A percentile compares a stretch with the other conserved stretches of the same genome.
Evolutionary conservation across 2,329 filamentous ascomycete species (phyloP).

Genomic region (Pseudogymnoascus sp.): DNA sequence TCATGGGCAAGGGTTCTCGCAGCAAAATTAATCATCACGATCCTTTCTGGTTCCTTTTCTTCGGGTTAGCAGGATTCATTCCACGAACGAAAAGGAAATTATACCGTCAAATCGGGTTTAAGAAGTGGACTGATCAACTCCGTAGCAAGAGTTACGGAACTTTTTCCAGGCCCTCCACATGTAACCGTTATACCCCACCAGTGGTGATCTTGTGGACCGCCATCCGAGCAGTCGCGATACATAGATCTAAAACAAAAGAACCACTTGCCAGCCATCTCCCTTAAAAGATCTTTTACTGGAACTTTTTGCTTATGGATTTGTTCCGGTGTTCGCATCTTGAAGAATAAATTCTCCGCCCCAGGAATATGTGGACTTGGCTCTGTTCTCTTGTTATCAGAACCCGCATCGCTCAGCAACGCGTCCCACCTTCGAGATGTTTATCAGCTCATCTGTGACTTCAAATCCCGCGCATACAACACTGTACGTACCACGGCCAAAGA

Average conservation of each 20-base stretch:
- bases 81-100: neutral
- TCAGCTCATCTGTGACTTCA: neutral
- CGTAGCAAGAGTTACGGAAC: neutral
- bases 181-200: neutral
- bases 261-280: neutral
- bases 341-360: neutral
- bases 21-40: neutral
- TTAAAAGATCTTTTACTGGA: neutral
- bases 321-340: neutral
- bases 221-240: neutral
- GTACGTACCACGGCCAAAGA: conserved; percentile 5
- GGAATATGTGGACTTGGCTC: neutral
- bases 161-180: neutral
- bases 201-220: neutral
- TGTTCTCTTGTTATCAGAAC: neutral
- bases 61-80: neutral
- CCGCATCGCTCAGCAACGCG: neutral
- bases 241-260: neutral
- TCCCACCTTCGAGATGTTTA: neutral
- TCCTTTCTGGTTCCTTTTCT: neutral
- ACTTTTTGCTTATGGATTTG: neutral
- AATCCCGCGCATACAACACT: neutral
- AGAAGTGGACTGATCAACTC: neutral
- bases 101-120: neutral
- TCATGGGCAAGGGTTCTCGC: neutral